These are phyloP conservation scores for Xenosphaeropsis pyriputrescens DNA, from an alignment of 2,329 filamentous ascomycete genomes.

Conservation along the genomic window DNA sequence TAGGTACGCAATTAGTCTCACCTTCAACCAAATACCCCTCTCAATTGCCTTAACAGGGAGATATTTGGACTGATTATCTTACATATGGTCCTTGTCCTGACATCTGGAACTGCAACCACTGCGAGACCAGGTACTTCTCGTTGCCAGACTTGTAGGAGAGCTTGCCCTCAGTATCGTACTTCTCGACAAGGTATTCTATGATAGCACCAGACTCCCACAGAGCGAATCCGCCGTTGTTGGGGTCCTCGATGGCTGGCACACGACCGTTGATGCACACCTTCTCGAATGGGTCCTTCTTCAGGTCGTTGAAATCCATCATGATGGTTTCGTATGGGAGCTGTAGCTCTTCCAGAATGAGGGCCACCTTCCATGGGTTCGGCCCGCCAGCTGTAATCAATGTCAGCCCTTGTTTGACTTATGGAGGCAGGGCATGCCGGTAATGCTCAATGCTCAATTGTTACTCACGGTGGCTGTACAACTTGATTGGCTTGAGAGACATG, in stretches of 20 bases:
- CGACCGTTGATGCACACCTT: slow-evolving; percentile 16
- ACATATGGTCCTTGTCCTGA: slow-evolving; percentile 22
- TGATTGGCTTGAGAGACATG: slow-evolving; percentile 2
- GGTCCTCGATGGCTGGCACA: slow-evolving; percentile 20
- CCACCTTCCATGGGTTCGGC: slow-evolving; percentile 20
- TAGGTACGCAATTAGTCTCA: no score
- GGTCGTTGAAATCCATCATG: slow-evolving; percentile 19
- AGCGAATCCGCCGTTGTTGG: slow-evolving; percentile 23
- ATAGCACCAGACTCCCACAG: slow-evolving; percentile 31
- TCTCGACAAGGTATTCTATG: slow-evolving; percentile 25
- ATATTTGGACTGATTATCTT: no score
- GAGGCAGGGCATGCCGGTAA: neutral
- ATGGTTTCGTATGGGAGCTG: slow-evolving; percentile 21
- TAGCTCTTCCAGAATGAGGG: slow-evolving; percentile 26
- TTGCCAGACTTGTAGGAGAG: slow-evolving; percentile 18
- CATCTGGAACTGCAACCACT: slow-evolving; percentile 25
- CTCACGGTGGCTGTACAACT: slow-evolving; percentile 1
- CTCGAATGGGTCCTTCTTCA: slow-evolving; percentile 24
- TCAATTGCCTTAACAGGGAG: no score
- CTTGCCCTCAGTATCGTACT: slow-evolving; percentile 23
- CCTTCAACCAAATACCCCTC: no score
- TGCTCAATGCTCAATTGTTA: neutral
- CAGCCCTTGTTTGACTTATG: neutral
- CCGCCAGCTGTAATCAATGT: neutral
- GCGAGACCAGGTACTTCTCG: slow-evolving; percentile 18